Evolutionary conservation across 805 yeast species (phyloP), one percentile per base, ranked within the genome.

Genomic region (Saturnispora zaruensis): DNA sequence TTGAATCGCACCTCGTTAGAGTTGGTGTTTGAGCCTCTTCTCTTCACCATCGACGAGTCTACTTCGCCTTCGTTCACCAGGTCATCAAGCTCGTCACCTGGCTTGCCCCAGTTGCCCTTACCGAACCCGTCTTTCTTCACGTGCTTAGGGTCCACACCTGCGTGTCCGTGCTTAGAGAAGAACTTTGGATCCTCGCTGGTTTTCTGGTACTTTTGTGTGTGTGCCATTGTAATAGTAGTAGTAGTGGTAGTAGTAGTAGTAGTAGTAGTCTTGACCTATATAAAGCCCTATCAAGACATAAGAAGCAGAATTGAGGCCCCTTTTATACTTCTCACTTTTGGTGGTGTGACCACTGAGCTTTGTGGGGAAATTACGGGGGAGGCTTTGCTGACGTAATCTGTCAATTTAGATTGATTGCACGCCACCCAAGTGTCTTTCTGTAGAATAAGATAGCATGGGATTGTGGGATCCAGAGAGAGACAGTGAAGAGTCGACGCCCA

Each of bases 41-140:
- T 70, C 38, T 72, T 73, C 48, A 69, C 69, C 59, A 71, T 67
- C 16, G 75, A 67, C 4, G 73, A 71, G 4, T 73, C 71, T 54
- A 79, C 71, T 54, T 78, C 82, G 45, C 82, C 86, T 18, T 74
- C 68, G 48, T 76, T 78, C 52, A 77, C 74, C 53, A 85, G 64
- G 54, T 80, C 86, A 44, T 78, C 77, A 47, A 82, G 63, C 59
- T 87, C 96, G 58, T 86, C 95, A 28, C 89, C 91, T 7, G 80
- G 75, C 52, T 73, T 70, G 41, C 97, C 97, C 96, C 96, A 87
- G 61, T 88, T 88, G 56, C 82, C 83, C 59, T 79, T 81, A 44
- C 97, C 97, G 32, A 83, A 84, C 45, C 97, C 97, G 51, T 76
- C 75, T 64, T 86, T 87, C 77, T 87, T 87, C 50, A 84, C 78